These are phyloP conservation scores for Microbotryum violaceum DNA, from an alignment of 1,284 basidiomycete genomes.

Conservation along the genomic window DNA sequence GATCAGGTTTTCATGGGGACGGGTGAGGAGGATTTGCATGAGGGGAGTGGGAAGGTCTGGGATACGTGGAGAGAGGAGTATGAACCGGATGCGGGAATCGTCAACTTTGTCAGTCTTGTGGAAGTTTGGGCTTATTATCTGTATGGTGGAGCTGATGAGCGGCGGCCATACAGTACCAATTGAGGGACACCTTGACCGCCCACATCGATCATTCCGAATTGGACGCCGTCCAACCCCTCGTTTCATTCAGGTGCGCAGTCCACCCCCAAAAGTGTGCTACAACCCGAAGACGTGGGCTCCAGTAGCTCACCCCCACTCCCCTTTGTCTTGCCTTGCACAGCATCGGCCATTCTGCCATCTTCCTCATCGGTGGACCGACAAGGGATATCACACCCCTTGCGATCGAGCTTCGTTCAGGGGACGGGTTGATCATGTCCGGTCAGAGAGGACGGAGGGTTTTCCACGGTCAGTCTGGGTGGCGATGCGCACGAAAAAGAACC, in stretches of 20 bases:
- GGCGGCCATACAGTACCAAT: conserved; percentile 10
- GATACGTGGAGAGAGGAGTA: conserved; percentile 19
- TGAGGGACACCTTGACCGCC: conserved; percentile 77
- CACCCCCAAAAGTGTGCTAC: too few relatives aligned
- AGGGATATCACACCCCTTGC: conserved; percentile 67
- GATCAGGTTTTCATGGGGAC: conserved; percentile 53
- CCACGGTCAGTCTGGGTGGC: conserved; percentile 54
- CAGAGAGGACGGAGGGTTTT: conserved; percentile 64
- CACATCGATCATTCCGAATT: conserved; percentile 88
- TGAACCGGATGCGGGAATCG: conserved; percentile 70
- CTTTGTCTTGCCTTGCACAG: conserved; percentile 44
- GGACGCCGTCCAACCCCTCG: conserved; percentile 73
- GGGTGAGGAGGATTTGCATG: not conserved
- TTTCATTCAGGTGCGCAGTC: conserved; percentile 70
- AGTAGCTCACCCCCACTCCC: not conserved
- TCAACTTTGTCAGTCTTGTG: conserved; percentile 55
- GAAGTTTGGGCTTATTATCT: too few relatives aligned
- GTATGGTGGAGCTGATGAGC: too few relatives aligned
- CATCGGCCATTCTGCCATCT: conserved; percentile 74
- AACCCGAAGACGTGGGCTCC: too few relatives aligned
- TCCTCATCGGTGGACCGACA: conserved; percentile 75
- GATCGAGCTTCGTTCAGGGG: conserved; percentile 75
- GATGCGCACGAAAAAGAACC: not conserved
- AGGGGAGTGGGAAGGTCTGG: conserved; percentile 9
- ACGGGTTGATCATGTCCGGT: conserved; percentile 86